Evolutionary conservation across 2,329 filamentous ascomycete species (phyloP).

Genomic region (Xylariaceae sp.): DNA sequence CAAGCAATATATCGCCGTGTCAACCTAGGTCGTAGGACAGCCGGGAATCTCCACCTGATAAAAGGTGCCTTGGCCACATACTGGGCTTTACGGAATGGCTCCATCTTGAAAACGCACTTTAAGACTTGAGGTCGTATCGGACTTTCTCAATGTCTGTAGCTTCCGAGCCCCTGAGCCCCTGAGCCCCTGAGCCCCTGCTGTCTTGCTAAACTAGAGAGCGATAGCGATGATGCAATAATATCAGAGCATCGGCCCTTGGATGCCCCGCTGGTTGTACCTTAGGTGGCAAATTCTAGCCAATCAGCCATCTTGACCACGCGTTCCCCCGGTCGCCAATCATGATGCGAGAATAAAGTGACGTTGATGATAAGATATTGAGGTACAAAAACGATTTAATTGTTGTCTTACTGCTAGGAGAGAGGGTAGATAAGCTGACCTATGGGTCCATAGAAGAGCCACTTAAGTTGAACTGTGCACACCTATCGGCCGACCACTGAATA

Average conservation of each 20-base stretch:
- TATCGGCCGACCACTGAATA: too few relatives aligned
- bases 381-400: too few relatives aligned
- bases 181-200: too few relatives aligned
- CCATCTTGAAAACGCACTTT: conserved; percentile 23
- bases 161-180: too few relatives aligned
- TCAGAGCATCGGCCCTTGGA: not conserved
- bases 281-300: not conserved
- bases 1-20: conserved; percentile 40
- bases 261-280: too few relatives aligned
- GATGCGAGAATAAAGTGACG: not conserved
- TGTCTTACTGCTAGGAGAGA: too few relatives aligned
- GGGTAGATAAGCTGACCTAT: too few relatives aligned
- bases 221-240: not conserved
- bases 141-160: not conserved
- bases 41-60: conserved; percentile 14
- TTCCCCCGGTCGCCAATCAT: not conserved
- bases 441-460: too few relatives aligned
- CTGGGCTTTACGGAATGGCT: conserved; percentile 30
- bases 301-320: not conserved
- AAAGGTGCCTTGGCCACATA: conserved; percentile 8
- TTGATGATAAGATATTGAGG: too few relatives aligned
- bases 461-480: too few relatives aligned
- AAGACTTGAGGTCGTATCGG: not conserved
- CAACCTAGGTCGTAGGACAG: conserved; percentile 37
- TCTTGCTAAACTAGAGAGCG: not conserved